Evolutionary conservation across 2,329 filamentous ascomycete species (phyloP), one percentile per base, ranked within the genome.

Genomic region (Acarospora socialis): DNA sequence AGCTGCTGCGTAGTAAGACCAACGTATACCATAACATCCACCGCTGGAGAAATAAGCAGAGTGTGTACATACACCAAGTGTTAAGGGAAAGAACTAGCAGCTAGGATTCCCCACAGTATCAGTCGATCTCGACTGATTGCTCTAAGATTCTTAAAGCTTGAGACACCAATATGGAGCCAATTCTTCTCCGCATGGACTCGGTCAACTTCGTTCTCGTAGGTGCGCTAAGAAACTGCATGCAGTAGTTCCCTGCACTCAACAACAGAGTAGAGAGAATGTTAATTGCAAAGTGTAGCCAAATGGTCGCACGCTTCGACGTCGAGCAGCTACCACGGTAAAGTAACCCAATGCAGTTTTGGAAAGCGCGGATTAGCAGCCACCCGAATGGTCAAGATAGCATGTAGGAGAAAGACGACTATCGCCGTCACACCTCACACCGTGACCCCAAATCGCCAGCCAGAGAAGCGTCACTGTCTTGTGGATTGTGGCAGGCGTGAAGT

Each of bases 241-340:
- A 46, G 39, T 52, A 53, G 30, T 55, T 57, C 17, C 47, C 50
- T 0, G 49, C 47, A 6, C 42, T 43, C 1, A 57, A 41, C 1
- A 56, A 36, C 3, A 48, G 13, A 1, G 51, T 55, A 16, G 46
- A 48, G 4, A 57, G 30, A 7, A 50, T 34, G 26, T 57, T 59
- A 33, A 59, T 55, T 1, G 43, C 27, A 3, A 55, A 15, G 37
- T 56, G 53, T 6, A 50, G 27, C 36, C 43, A 49, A 7, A 42
- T 38, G 30, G 40, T 27, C 9, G 36, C 9, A 28, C 32, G 14
- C 8, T 30, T 34, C 10, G 29, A 19, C 13, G 9, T 27, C 6
- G 13, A 10, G 26, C 39, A 39, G 17, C 16, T 15, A 7, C 39
- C 36, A 7, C 34, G 18, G n/a, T 26, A 17, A 9, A 38, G 12